Evolutionary conservation across 2,329 filamentous ascomycete genomes (phyloP).

Genomic region (Dothidotthia symphoricarpi): DNA sequence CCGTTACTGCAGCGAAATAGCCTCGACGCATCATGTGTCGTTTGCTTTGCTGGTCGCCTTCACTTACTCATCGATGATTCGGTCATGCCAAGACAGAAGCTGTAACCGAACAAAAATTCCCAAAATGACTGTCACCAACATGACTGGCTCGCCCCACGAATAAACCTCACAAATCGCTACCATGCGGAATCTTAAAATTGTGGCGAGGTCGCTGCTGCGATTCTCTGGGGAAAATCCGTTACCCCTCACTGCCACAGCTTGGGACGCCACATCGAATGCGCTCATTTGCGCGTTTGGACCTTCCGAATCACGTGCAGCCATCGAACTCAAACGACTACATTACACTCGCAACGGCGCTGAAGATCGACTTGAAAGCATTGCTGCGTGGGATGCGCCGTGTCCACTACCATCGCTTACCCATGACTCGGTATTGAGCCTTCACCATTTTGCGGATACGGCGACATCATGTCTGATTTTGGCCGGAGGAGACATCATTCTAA

Average conservation of each 20-base stretch:
- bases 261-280: slow-evolving; percentile 77
- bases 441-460: slow-evolving; percentile 78
- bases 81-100: too few relatives aligned
- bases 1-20: too few relatives aligned
- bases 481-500: slow-evolving; percentile 85
- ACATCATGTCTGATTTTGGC: slow-evolving; percentile 80
- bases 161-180: slow-evolving; percentile 1
- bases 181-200: slow-evolving; percentile 88
- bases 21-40: too few relatives aligned
- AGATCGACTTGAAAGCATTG: slow-evolving; percentile 53
- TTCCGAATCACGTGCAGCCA: slow-evolving; percentile 63
- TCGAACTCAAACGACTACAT: slow-evolving; percentile 65
- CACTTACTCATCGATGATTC: too few relatives aligned
- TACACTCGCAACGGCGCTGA: slow-evolving; percentile 45
- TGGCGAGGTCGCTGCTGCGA: slow-evolving; percentile 65
- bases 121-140: too few relatives aligned
- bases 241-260: slow-evolving; percentile 73
- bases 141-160: too few relatives aligned
- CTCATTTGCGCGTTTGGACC: slow-evolving; percentile 84
- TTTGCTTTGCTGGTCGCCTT: too few relatives aligned
- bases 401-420: slow-evolving; percentile 71
- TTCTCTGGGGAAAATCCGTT: slow-evolving; percentile 54
- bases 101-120: too few relatives aligned
- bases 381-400: slow-evolving; percentile 85
- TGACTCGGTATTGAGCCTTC: slow-evolving; percentile 75